Conservation (phyloP, 331 rosid genomes). For the Quercus phellos region DNA sequence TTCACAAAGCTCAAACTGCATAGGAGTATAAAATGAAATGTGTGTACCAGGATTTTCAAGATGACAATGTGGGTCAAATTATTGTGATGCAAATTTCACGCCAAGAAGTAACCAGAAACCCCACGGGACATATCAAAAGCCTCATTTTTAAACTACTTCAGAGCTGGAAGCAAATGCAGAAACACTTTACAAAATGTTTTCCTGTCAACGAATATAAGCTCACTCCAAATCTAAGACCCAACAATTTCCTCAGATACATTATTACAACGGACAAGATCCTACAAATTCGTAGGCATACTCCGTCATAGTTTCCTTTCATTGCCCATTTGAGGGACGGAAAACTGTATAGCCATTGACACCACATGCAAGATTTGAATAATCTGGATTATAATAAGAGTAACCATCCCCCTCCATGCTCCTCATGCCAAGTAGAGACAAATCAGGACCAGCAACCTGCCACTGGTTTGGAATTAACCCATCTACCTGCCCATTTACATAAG, state of each 20-base stretch:
- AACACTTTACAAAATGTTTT: slow-evolving; percentile 75
- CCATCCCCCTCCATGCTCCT: slow-evolving; percentile 48
- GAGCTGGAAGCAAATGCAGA: slow-evolving; percentile 41
- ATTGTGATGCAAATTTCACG: not conserved
- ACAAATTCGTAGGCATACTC: slow-evolving; percentile 29
- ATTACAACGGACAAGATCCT: slow-evolving; percentile 52
- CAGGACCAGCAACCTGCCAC: slow-evolving; percentile 65
- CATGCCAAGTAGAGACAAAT: slow-evolving; percentile 51
- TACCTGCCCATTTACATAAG: slow-evolving; percentile 70
- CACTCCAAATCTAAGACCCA: slow-evolving; percentile 74
- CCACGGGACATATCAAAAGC: slow-evolving; percentile 13
- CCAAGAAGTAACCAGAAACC: slow-evolving; percentile 23
- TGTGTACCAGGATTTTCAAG: not conserved
- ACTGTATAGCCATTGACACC: slow-evolving; percentile 69
- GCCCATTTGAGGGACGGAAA: slow-evolving; percentile 84
- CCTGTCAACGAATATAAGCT: slow-evolving; percentile 65
- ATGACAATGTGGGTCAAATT: not conserved
- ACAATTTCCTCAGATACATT: slow-evolving; percentile 57
- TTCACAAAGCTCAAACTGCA: not conserved
- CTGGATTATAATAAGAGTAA: slow-evolving; percentile 57
- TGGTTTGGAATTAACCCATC: slow-evolving; percentile 71
- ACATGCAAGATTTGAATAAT: slow-evolving; percentile 59
- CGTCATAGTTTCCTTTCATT: slow-evolving; percentile 40
- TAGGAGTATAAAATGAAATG: not conserved
- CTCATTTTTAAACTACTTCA: slow-evolving; percentile 31